phyloP scores from a whole-genome alignment of 1,284 basidiomycete species.

The Ustilago tritici region DNA sequence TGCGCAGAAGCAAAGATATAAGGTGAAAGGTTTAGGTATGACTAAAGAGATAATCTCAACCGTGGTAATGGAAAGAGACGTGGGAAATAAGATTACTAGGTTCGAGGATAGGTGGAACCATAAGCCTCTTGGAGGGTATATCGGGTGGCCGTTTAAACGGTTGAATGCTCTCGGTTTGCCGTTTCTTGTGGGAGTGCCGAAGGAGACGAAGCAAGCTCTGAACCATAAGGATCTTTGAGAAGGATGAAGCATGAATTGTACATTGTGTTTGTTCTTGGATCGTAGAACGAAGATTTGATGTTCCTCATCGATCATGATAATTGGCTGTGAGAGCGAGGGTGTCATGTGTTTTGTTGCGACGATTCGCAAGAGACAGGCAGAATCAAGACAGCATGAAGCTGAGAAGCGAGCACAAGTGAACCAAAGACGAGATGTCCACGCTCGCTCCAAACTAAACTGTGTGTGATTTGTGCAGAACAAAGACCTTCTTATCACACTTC shows the following conservation, averaged over 20 bases:
- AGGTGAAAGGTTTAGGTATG: conserved; percentile 72
- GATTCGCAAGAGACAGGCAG: too few species aligned
- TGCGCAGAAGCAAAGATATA: conserved; percentile 76
- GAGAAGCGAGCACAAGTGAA: too few species aligned
- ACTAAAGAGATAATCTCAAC: conserved; percentile 76
- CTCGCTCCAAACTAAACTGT: too few species aligned
- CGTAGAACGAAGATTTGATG: too few species aligned
- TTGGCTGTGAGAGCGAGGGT: too few species aligned
- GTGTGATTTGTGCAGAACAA: too few species aligned
- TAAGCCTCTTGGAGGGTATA: conserved; percentile 19
- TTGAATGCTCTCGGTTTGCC: conserved; percentile 36
- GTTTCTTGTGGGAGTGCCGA: conserved; percentile 26
- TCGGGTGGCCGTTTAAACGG: conserved; percentile 37
- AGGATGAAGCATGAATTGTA: neutral
- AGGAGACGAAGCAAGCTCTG: conserved; percentile 14
- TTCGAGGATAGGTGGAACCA: conserved; percentile 76
- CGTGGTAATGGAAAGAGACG: conserved; percentile 77
- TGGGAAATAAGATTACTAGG: conserved; percentile 74
- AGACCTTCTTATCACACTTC: too few species aligned
- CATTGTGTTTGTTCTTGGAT: too few species aligned
- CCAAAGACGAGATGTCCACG: too few species aligned
- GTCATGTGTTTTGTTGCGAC: too few species aligned
- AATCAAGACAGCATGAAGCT: too few species aligned
- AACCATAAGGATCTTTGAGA: conserved; percentile 12
- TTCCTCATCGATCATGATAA: too few species aligned